Percentiles rank a stretch among this genome's conserved stretches.
These are phyloP conservation scores for Penicillium sp. DNA, from an alignment of 2,329 filamentous ascomycete species.

Conservation along the genomic window DNA sequence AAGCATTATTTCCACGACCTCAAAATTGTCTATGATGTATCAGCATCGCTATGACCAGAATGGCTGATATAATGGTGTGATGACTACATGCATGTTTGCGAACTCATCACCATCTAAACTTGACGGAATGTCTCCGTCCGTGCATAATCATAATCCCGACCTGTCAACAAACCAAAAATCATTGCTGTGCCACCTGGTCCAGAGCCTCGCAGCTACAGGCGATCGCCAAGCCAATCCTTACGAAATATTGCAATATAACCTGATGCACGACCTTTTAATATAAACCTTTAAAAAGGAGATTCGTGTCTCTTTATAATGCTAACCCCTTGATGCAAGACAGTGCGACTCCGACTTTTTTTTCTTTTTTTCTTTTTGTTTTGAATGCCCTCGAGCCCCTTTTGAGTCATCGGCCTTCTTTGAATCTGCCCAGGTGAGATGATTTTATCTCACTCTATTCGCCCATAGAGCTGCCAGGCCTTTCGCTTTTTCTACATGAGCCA, in stretches of 20 bases:
- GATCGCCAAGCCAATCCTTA: background rate
- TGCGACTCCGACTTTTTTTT: background rate
- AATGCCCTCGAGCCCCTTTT: background rate
- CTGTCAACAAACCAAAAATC: background rate
- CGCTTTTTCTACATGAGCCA: background rate
- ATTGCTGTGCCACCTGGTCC: background rate
- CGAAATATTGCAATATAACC: background rate
- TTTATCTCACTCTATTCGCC: background rate
- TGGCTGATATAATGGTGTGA: background rate
- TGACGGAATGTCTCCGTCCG: background rate
- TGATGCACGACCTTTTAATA: background rate
- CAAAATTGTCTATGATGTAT: background rate
- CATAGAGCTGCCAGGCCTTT: background rate
- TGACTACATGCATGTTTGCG: background rate
- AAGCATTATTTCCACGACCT: background rate
- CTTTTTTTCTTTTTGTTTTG: no score
- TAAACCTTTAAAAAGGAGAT: background rate
- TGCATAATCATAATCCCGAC: background rate
- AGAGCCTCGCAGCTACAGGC: background rate
- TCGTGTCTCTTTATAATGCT: background rate
- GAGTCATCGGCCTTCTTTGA: background rate
- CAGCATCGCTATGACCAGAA: background rate
- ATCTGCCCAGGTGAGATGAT: background rate
- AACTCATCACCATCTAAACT: background rate
- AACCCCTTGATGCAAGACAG: background rate